Evolutionary conservation across 371 early-diverging fungal genomes (phyloP), one percentile per base, ranked within the genome.

Genomic region (Coelomomyces lativittatus): DNA sequence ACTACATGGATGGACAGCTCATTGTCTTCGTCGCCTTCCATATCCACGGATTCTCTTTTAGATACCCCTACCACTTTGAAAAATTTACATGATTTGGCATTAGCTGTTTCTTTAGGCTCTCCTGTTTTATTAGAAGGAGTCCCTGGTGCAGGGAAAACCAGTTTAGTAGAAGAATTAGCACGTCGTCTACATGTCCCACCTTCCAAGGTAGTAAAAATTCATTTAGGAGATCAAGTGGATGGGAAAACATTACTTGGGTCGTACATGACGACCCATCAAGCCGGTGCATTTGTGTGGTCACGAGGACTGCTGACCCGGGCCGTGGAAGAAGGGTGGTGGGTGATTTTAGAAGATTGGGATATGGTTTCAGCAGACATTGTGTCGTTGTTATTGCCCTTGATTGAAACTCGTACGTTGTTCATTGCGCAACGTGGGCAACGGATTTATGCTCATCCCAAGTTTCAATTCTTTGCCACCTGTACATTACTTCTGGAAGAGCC

Each of bases 281-380:
- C 93, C 19, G 92, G 92, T 41, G 70, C 79, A 11, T 96, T 97
- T 60, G 71, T 79, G 24, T 98, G 97, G 91, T 90, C 88, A 53
- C 80, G 88, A 11, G 99, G 99, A 47, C 80, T 96, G 12, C 73
- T 99, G 37, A 85, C 97, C 2, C 81, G 80, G 8, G 98, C 98
- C 5, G 95, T 99, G 3, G 52, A 68, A 40, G 80, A 86, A 46
- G 99, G 99, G 30, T 64, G 83, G 28, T 99, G 99, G 99, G 82
- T 99, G 23, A 64, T 99, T 48, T 80, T 99, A 51, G 99, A 99
- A 66, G 98, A 98, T 66, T 83, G 98, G 50, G 96, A 99, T 60
- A 67, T 91, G 26, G 98, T 97, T 3, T 87, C 95, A n/a, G 63
- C 80, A 28, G 99, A 99, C 54, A 98, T 98, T 15, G 66, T 97